Evolutionary conservation across 2,329 filamentous ascomycete species (phyloP), one percentile per base, ranked within the genome.

Genomic region (Herpotrichia juniperi): DNA sequence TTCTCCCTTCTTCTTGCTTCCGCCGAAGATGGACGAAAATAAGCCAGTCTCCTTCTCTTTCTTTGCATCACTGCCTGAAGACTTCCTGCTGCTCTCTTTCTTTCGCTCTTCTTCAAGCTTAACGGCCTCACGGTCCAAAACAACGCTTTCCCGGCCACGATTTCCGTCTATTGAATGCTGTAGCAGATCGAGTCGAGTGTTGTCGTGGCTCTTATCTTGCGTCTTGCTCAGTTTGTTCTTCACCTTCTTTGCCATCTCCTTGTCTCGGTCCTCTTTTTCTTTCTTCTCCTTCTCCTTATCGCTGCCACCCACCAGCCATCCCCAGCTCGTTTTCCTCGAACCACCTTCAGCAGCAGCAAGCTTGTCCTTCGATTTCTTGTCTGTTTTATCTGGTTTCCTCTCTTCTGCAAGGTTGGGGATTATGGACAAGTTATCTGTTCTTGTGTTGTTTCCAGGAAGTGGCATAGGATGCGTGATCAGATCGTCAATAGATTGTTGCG

Each of bases 21-120:
- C 90, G 14, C 92, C 91, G 67, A 99, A 97, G 49, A 99, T 87
- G 1, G 92, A 94, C 0, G 92, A 93, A 62, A 99, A 93, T n/a
- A 97, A 81, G 7, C 92, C 87, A 11, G 78, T 73, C 55, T 96
- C 91, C 68, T 96, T 96, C 61, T 97, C 93, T 71, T 93, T 96
- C 76, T 93, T 96, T 10, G 76, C 71, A 17, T 87, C 88, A 17
- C 78, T 77, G 16, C 79, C 77, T 1, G 83, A 82, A 4, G 86
- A 83, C 69, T 92, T 94, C 39, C 91, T 86, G 57, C 78, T 83
- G 62, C 84, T 87, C 59, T 92, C 88, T 71, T 94, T 96, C 74
- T 88, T 93, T 39, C 90, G 84, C 65, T 96, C 91, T 59, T 91
- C 89, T 51, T 92, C 86, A 7, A 94, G 76, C 67, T 88, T 91